Conservation (phyloP, 768 basidiomycete species). For the Auricularia heimuer region DNA sequence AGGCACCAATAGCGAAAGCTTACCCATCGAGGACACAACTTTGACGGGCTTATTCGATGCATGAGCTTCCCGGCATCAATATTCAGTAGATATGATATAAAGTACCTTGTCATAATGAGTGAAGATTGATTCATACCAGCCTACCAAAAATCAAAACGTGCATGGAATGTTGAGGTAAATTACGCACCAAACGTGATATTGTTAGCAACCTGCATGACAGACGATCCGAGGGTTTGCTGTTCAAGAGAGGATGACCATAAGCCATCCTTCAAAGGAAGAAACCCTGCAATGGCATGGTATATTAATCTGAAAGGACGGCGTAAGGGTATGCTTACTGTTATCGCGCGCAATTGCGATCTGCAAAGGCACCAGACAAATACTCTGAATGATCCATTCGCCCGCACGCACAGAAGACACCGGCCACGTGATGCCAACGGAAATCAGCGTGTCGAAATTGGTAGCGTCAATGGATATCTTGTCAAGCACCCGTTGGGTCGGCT, state of each 20-base stretch:
- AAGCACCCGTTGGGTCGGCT: slow-evolving; percentile 40
- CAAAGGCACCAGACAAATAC: slow-evolving; percentile 54
- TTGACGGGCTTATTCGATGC: slow-evolving; percentile 38
- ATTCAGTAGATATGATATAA: background rate
- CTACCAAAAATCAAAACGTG: slow-evolving; percentile 27
- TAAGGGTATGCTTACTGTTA: slow-evolving; percentile 26
- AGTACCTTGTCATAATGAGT: slow-evolving; percentile 35
- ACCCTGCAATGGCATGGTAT: slow-evolving; percentile 12
- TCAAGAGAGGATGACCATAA: slow-evolving; percentile 41
- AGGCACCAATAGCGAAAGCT: background rate
- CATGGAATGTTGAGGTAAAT: background rate
- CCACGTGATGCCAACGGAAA: slow-evolving; percentile 11
- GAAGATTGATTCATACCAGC: slow-evolving; percentile 58
- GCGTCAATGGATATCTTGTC: slow-evolving; percentile 25
- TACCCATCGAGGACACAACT: slow-evolving; percentile 58
- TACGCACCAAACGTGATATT: slow-evolving; percentile 8
- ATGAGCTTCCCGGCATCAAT: background rate
- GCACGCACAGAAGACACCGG: slow-evolving; percentile 31
- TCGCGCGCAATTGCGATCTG: slow-evolving; percentile 51
- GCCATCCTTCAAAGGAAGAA: slow-evolving; percentile 51
- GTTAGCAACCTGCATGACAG: slow-evolving; percentile 46
- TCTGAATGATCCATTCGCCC: slow-evolving; percentile 54
- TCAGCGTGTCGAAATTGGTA: background rate
- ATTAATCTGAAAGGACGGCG: background rate
- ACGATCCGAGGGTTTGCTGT: slow-evolving; percentile 45